phyloP scores from a whole-genome alignment of 2,329 filamentous ascomycete species.

The Arthrinium puccinioides region DNA sequence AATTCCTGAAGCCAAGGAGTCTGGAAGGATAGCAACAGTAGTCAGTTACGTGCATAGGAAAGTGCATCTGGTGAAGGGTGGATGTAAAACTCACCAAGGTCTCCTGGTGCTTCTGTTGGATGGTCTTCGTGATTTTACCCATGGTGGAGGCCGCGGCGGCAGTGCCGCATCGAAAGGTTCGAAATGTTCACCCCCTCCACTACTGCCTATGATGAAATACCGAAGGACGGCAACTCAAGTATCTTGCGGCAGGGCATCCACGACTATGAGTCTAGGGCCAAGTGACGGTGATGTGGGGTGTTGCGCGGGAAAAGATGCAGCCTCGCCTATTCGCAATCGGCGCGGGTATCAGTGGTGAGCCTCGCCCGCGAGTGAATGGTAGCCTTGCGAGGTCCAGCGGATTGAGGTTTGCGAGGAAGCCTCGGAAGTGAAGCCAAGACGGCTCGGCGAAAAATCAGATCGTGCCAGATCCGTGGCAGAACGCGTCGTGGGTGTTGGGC shows the following conservation, averaged over 20 bases:
- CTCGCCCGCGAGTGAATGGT: no score
- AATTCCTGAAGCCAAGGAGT: constrained; percentile 84
- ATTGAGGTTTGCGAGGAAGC: not conserved
- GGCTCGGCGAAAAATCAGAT: not conserved
- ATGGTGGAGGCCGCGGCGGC: constrained; percentile 52
- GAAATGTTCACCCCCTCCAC: constrained; percentile 1
- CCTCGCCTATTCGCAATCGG: no score
- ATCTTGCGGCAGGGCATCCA: constrained; percentile 1
- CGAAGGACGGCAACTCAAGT: not conserved
- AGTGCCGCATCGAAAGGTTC: constrained; percentile 37
- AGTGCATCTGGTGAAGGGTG: not conserved
- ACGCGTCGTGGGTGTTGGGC: not conserved
- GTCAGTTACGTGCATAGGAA: constrained; percentile 1
- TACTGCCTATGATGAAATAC: not conserved
- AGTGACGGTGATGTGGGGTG: not conserved
- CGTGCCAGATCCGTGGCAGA: not conserved
- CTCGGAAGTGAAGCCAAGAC: constrained; percentile 1
- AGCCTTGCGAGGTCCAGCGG: constrained; percentile 1
- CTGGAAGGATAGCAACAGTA: constrained; percentile 33
- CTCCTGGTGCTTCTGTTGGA: constrained; percentile 61
- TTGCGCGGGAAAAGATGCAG: no score
- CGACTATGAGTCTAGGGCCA: no score
- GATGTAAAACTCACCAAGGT: constrained; percentile 46
- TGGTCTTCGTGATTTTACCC: constrained; percentile 62
- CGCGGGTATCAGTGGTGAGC: no score